Evolutionary conservation across 2,329 filamentous ascomycete species (phyloP), one percentile per base, ranked within the genome.

Genomic region (Penicillium hesseltinei): DNA sequence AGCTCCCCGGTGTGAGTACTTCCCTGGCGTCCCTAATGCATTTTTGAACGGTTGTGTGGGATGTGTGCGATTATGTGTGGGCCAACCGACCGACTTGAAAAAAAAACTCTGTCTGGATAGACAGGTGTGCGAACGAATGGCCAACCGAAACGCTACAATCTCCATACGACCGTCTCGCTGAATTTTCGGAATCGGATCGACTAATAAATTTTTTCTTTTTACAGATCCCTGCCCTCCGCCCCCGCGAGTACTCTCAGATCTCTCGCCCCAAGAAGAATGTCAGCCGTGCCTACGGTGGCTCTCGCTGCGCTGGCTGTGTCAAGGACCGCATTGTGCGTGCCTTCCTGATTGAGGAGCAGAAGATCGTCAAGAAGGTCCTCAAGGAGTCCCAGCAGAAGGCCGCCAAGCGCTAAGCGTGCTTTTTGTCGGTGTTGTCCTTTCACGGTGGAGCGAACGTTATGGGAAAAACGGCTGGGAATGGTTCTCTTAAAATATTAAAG

Each of bases 311-410:
- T 77, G 94, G 91, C 86, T 99, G 94, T 81, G 94, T 99, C 72
- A 92, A 93, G 81, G 94, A 99, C 85, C 90, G 94, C 73, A 91
- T 99, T 71, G 91, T 97, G 72, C 91, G 94, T 73, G 94, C 94
- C 66, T 99, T 99, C 89, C 84, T 99, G 80, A 97, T 99, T 70
- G 95, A 99, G 86, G 94, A 99, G 88, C 94, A 99, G 87, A 99
- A 99, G 91, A 97, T 99, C 74, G 94, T 99, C 82, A 99, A 99
- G 92, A 99, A 99, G 91, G 94, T 99, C 75, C 87, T 97, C 79
- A 97, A 97, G 90, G 93, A 97, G 86, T 87, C 85, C 65, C 91
- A 96, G 84, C 89, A 91, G 84, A 89, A 77, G 74, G 72, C 73
- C 64, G 74, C 71, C 66, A 77, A 78, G 75, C 75, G 75, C 70